Conservation (phyloP, 805 yeast species). For the Candida nemodendra region DNA sequence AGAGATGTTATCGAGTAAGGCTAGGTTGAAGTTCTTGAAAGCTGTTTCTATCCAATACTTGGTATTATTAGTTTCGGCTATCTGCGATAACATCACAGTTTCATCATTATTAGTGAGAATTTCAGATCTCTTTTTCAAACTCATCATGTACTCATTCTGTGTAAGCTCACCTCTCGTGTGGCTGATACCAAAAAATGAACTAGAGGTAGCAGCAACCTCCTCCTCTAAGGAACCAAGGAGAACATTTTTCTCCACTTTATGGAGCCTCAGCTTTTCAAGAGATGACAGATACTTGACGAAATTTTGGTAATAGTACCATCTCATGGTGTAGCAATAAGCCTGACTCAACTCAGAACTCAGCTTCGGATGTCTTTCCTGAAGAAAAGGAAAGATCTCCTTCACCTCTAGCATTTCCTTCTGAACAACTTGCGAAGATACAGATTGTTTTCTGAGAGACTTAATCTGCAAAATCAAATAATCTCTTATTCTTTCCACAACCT, state of each 20-base stretch:
- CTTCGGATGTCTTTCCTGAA: constrained; percentile 52
- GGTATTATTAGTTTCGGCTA: constrained; percentile 70
- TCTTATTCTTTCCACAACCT: constrained; percentile 74
- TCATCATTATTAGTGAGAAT: constrained; percentile 51
- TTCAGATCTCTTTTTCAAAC: constrained; percentile 58
- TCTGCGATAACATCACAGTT: constrained; percentile 74
- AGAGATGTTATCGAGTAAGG: constrained; percentile 70
- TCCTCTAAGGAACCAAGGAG: constrained; percentile 24
- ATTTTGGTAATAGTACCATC: constrained; percentile 84
- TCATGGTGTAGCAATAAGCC: constrained; percentile 86
- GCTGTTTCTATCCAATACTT: constrained; percentile 70
- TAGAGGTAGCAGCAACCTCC: constrained; percentile 12
- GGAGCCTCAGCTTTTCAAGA: constrained; percentile 59
- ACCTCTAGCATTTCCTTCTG: constrained; percentile 65
- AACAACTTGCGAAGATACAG: constrained; percentile 67
- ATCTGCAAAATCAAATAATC: constrained; percentile 65
- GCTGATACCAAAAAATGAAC: constrained; percentile 15
- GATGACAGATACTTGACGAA: constrained; percentile 77
- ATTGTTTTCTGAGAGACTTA: constrained; percentile 62
- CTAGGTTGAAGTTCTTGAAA: constrained; percentile 68
- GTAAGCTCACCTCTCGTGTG: constrained; percentile 14
- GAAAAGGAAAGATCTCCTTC: constrained; percentile 59
- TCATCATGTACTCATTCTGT: constrained; percentile 54
- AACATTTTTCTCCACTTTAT: constrained; percentile 48
- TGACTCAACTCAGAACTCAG: constrained; percentile 70